Percentiles rank a stretch among this genome's conserved stretches.
These are phyloP conservation scores for Medicago lupulina DNA, from an alignment of 306 rosid genomes.

Conservation along the genomic window DNA sequence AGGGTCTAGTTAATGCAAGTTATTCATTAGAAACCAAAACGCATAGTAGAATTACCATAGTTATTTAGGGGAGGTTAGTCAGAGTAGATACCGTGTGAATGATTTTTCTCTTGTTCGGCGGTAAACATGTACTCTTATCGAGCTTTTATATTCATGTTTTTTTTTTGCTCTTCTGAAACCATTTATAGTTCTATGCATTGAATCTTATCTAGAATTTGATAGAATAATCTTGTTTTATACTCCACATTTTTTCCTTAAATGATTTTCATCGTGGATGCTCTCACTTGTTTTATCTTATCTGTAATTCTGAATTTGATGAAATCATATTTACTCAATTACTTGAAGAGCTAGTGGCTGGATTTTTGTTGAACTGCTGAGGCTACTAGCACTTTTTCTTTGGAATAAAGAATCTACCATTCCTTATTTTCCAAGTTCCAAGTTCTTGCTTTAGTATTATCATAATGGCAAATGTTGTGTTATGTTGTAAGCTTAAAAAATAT, in stretches of 20 bases:
- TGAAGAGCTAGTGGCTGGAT: not conserved
- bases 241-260: not conserved
- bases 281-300: not conserved
- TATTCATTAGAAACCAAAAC: no score
- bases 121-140: no score
- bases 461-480: not conserved
- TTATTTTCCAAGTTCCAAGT: not conserved
- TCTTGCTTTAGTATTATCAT: not conserved
- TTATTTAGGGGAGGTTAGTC: no score
- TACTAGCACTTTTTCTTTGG: not conserved
- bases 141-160: not conserved
- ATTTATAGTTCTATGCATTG: not conserved
- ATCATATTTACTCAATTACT: no score
- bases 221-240: not conserved
- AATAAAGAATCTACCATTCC: not conserved
- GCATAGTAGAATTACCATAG: no score
- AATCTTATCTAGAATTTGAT: not conserved
- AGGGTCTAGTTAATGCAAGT: not conserved
- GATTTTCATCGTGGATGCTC: not conserved
- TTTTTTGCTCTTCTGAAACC: not conserved
- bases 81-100: no score
- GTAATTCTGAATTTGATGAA: no score
- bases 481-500: not conserved
- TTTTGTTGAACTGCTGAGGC: no score
- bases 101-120: no score